These are phyloP conservation scores for Helicocarpus griseus DNA, from an alignment of 2,329 filamentous ascomycete genomes.

Conservation along the genomic window DNA sequence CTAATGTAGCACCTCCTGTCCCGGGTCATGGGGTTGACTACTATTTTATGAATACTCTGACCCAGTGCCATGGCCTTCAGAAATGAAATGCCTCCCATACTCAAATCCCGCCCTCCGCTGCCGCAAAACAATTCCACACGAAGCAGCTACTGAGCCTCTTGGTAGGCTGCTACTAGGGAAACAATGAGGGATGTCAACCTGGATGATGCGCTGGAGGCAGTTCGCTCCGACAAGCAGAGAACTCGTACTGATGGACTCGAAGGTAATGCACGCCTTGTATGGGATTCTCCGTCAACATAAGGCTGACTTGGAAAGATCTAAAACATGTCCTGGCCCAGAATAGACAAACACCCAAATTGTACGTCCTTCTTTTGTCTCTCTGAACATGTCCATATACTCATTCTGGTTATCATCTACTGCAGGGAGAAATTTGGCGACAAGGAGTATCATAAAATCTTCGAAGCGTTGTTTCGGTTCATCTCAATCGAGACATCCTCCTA, in stretches of 20 bases:
- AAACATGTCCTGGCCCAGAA: slow-evolving; percentile 48
- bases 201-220: slow-evolving; percentile 30
- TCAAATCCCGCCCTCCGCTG: background rate
- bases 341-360: slow-evolving; percentile 32
- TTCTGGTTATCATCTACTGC: background rate
- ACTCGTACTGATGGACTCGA: slow-evolving; percentile 44
- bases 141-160: background rate
- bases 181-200: slow-evolving; percentile 35
- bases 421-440: slow-evolving; percentile 56
- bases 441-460: slow-evolving; percentile 71
- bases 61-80: background rate
- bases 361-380: slow-evolving; percentile 11
- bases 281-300: background rate
- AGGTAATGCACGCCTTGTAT: slow-evolving; percentile 21
- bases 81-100: background rate
- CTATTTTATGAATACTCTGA: background rate
- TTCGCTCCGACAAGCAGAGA: slow-evolving; percentile 35
- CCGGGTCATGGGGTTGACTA: background rate
- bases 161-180: background rate
- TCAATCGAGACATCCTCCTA: slow-evolving; percentile 59
- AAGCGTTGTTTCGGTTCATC: slow-evolving; percentile 66
- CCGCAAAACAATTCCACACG: background rate
- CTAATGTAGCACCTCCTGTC: background rate
- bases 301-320: slow-evolving; percentile 33
- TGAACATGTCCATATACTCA: background rate